Percentiles rank a stretch among this genome's conserved stretches.
Evolutionary conservation across 352 stramenopile genomes (phyloP).

Genomic region (Globisporangium paroecandrum): DNA sequence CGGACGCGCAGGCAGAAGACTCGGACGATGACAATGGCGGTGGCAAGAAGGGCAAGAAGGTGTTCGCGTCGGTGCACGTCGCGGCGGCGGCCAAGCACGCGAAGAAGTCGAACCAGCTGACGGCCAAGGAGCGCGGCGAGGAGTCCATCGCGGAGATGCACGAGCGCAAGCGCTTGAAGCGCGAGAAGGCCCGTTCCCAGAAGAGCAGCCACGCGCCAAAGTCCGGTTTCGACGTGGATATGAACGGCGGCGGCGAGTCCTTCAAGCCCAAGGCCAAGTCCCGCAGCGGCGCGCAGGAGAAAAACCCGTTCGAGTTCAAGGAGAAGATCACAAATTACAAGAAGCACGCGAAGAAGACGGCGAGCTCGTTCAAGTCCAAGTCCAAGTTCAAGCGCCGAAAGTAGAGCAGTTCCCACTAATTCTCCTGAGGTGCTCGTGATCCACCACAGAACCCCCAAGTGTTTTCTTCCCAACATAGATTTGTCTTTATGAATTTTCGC

Average conservation of each 20-base stretch:
- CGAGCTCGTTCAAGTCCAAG: slow-evolving; percentile 90
- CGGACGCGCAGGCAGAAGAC: slow-evolving; percentile 45
- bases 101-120: slow-evolving; percentile 70
- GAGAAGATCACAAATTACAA: slow-evolving; percentile 90
- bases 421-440: not conserved
- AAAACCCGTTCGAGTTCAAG: slow-evolving; percentile 84
- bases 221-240: slow-evolving; percentile 72
- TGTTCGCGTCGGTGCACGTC: slow-evolving; percentile 81
- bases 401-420: slow-evolving; percentile 26
- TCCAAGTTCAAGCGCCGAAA: slow-evolving; percentile 81
- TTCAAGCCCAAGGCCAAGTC: slow-evolving; percentile 35
- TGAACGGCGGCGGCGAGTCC: slow-evolving; percentile 34
- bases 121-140: slow-evolving; percentile 52
- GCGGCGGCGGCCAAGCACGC: slow-evolving; percentile 72
- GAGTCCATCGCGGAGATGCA: slow-evolving; percentile 80
- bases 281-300: slow-evolving; percentile 36
- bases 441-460: not conserved
- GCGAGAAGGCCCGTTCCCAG: slow-evolving; percentile 58
- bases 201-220: slow-evolving; percentile 49
- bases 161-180: slow-evolving; percentile 76
- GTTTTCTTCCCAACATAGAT: not conserved
- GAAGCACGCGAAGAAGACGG: slow-evolving; percentile 87
- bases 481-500: not conserved
- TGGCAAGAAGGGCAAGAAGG: slow-evolving; percentile 49
- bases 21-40: slow-evolving; percentile 28